phyloP scores from a whole-genome alignment of 352 stramenopile species.

The Aphanomyces euteiches region DNA sequence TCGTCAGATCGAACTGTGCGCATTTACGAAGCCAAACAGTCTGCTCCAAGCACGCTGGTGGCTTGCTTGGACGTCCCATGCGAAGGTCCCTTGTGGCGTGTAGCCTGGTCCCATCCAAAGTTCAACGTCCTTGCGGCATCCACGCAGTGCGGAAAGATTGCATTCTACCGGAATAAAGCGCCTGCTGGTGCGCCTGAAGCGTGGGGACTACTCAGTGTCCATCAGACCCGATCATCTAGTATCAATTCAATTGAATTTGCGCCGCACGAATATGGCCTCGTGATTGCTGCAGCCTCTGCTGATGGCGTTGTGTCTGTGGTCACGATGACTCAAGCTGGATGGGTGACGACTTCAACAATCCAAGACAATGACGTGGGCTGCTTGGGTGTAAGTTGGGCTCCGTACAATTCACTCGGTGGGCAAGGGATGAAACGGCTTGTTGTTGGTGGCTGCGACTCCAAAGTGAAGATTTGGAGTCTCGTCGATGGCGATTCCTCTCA shows the following conservation, averaged over 20 bases:
- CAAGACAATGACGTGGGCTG: conserved; percentile 70
- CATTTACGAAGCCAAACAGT: conserved; percentile 70
- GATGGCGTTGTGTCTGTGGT: conserved; percentile 83
- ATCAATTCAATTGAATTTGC: conserved; percentile 82
- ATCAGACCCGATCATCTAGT: conserved; percentile 62
- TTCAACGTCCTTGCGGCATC: conserved; percentile 77
- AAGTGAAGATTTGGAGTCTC: conserved; percentile 27
- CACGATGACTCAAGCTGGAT: conserved; percentile 75
- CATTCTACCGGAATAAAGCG: conserved; percentile 60
- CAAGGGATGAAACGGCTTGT: conserved; percentile 75
- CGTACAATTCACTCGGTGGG: conserved; percentile 81
- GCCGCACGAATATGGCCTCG: conserved; percentile 83
- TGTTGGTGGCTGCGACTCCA: conserved; percentile 38
- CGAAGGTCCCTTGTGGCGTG: conserved; percentile 72
- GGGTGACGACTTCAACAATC: conserved; percentile 74
- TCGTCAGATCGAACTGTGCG: conserved; percentile 80
- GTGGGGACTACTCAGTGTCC: conserved; percentile 74
- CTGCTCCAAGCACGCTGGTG: conserved; percentile 43
- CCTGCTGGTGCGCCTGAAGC: conserved; percentile 47
- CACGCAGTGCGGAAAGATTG: conserved; percentile 77
- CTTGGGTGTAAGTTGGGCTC: conserved; percentile 77
- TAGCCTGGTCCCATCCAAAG: conserved; percentile 82
- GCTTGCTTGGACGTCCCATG: conserved; percentile 58
- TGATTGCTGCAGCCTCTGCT: conserved; percentile 68
- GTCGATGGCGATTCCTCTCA: conserved; percentile 4